Evolutionary conservation across 352 stramenopile genomes (phyloP), one percentile per base, ranked within the genome.

Genomic region (Globisporangium camurandrum): DNA sequence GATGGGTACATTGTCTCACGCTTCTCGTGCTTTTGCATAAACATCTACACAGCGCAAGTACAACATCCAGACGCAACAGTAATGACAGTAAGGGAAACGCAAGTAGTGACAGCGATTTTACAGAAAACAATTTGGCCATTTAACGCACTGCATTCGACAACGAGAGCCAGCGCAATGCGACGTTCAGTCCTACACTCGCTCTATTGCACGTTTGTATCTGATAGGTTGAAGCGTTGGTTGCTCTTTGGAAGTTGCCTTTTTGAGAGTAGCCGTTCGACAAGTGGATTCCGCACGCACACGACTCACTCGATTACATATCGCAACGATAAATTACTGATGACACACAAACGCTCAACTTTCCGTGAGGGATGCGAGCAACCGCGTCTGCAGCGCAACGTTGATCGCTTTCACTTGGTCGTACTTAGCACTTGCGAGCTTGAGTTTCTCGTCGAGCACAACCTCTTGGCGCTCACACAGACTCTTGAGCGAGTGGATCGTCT

Each of bases 1-100:
- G n/a, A n/a, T n/a, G n/a, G n/a, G n/a, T n/a, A n/a, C n/a, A n/a
- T n/a, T n/a, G n/a, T n/a, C n/a, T n/a, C n/a, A n/a, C n/a, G 33
- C 33, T 17, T 19, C 10, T 20, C 14, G 4, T 20, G 33, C 9
- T 39, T 17, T 39, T 39, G 33, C 33, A 6, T 39, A 17, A 17
- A 19, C 36, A 41, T 5, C 8, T 12, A 7, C 30, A 19, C 59
- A 91, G 75, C 73, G 72, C 59, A 86, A 88, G 62, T 88, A 91
- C 67, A 91, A 91, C 67, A 91, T 91, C 54, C 68, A 86, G 51
- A 72, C 82, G 44, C 79, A 90, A 62, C 75, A 88, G 59, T 86
- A 83, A 67, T n/a, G n/a, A n/a, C n/a, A n/a, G n/a, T n/a, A n/a
- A n/a, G n/a, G n/a, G n/a, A n/a, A n/a, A 33, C 30, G 34, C 1